Percentiles rank a stretch among this genome's conserved stretches.
Conservation (phyloP, 768 basidiomycete species). For the Melanogaster broomeanus region DNA sequence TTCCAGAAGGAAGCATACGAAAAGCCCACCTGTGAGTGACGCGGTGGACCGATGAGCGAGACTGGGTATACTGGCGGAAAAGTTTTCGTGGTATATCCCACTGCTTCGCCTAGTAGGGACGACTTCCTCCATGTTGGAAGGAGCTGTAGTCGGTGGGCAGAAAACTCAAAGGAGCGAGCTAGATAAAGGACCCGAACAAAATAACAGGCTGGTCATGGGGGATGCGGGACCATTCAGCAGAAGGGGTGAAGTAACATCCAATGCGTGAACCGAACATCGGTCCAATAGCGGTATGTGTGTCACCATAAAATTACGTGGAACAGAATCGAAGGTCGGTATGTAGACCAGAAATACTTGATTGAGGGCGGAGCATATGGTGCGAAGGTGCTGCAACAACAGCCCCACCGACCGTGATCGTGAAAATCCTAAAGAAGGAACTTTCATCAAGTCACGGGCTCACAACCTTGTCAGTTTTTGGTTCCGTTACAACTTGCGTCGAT, state of each 20-base stretch:
- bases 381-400: neutral
- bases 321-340: neutral
- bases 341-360: neutral
- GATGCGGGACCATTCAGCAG: too few species aligned
- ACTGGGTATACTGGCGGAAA: slow-evolving; percentile 15
- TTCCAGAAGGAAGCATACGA: neutral
- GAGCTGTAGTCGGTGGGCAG: slow-evolving; percentile 9
- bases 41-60: slow-evolving; percentile 11
- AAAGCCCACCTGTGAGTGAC: slow-evolving; percentile 14
- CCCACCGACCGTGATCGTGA: too few species aligned
- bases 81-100: slow-evolving; percentile 13
- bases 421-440: too few species aligned
- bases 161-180: neutral
- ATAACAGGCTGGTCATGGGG: too few species aligned
- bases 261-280: neutral
- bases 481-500: neutral
- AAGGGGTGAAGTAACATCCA: neutral
- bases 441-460: neutral
- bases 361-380: slow-evolving; percentile 2
- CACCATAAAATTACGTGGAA: neutral
- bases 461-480: neutral
- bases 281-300: too few species aligned
- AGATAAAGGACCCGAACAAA: neutral
- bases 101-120: slow-evolving; percentile 12
- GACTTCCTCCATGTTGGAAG: slow-evolving; percentile 25